phyloP scores from a whole-genome alignment of 805 yeast genomes.

The Tetrapisispora pingtungensis region DNA sequence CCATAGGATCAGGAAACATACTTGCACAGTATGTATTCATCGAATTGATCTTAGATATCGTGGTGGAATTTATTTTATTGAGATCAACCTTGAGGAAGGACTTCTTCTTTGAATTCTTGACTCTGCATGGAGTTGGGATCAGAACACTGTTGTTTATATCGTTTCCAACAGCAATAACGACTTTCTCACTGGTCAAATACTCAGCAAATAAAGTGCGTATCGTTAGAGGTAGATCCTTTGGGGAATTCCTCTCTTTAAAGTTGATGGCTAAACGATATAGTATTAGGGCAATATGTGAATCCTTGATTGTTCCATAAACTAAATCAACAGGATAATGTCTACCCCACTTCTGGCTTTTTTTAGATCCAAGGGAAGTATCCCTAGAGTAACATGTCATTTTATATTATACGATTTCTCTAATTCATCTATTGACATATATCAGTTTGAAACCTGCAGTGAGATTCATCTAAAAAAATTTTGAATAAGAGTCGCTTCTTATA shows the following conservation, averaged over 20 bases:
- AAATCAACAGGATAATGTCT: background rate
- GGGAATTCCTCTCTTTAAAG: background rate
- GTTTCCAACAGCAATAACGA: background rate
- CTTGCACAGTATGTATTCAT: background rate
- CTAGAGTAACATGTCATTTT: no score
- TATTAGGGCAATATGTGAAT: background rate
- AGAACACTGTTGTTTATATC: background rate
- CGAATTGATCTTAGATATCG: background rate
- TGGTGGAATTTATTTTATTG: no score
- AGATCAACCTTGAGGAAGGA: background rate
- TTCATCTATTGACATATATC: no score
- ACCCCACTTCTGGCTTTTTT: background rate
- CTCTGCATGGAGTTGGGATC: background rate
- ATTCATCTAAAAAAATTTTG: no score
- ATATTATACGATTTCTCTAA: no score
- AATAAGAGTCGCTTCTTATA: no score
- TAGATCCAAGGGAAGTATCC: background rate
- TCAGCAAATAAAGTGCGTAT: background rate
- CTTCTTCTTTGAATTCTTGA: background rate
- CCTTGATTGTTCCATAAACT: background rate
- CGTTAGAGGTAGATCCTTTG: background rate
- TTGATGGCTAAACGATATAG: background rate
- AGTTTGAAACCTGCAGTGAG: no score
- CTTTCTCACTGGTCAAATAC: background rate
- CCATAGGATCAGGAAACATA: background rate